Percentiles rank a stretch among this genome's conserved stretches.
Evolutionary conservation across 2,329 filamentous ascomycete genomes (phyloP).

Genomic region (Fusarium zealandicum): DNA sequence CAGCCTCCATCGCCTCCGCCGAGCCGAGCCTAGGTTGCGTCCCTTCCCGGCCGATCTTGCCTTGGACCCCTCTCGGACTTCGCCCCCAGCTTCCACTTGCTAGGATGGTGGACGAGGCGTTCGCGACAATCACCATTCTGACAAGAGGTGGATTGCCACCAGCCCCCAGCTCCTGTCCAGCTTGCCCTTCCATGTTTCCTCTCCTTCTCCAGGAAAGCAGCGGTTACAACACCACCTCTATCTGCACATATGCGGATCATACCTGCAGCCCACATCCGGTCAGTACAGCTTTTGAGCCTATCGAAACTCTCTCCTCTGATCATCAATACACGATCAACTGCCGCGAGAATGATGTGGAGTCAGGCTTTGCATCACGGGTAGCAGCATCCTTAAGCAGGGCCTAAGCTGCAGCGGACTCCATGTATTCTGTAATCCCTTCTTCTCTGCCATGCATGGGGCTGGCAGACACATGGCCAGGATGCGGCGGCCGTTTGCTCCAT

Average conservation of each 20-base stretch:
- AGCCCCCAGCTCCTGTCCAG: slow-evolving; percentile 5
- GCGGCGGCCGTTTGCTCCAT: slow-evolving; percentile 23
- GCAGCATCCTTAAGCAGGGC: slow-evolving; percentile 21
- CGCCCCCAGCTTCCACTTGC: neutral
- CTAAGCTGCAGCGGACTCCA: slow-evolving; percentile 11
- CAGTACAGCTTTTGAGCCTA: slow-evolving; percentile 22
- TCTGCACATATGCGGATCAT: slow-evolving; percentile 49
- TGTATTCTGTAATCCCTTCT: slow-evolving; percentile 11
- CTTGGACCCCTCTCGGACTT: neutral
- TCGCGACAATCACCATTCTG: slow-evolving; percentile 24
- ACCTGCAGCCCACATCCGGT: slow-evolving; percentile 43
- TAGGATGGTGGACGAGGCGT: neutral
- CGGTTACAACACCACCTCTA: slow-evolving; percentile 29
- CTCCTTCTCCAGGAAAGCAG: slow-evolving; percentile 10
- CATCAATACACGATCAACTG: slow-evolving; percentile 26
- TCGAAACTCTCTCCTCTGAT: slow-evolving; percentile 21
- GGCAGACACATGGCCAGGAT: slow-evolving; percentile 24
- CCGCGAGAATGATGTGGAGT: slow-evolving; percentile 23
- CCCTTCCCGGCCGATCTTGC: slow-evolving; percentile 12
- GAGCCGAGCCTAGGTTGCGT: slow-evolving; percentile 13
- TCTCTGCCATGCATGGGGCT: slow-evolving; percentile 6
- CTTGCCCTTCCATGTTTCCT: neutral
- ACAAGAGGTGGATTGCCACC: slow-evolving; percentile 28
- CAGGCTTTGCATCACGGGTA: slow-evolving; percentile 32
- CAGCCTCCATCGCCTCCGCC: slow-evolving; percentile 12